These are phyloP conservation scores for Linum trigynum DNA, from an alignment of 345 rosid genomes.

Conservation along the genomic window DNA sequence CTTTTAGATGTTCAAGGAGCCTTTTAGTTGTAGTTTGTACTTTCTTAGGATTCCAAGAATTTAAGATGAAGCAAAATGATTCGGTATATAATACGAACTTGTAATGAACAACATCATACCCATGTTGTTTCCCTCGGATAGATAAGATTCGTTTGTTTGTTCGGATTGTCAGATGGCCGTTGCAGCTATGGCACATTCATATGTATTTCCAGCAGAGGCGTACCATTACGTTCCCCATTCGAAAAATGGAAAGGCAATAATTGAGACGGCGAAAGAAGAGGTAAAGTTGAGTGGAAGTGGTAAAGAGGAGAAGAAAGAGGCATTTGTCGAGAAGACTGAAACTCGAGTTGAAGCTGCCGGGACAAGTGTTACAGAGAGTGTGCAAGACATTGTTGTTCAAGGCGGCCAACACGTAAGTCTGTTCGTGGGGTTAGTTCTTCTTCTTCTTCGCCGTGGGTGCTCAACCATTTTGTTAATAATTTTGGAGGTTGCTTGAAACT, in stretches of 20 bases:
- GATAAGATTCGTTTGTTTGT: neutral
- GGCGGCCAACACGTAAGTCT: slow-evolving; percentile 64
- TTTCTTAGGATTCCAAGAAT: neutral
- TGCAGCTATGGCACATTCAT: slow-evolving; percentile 72
- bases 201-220: slow-evolving; percentile 62
- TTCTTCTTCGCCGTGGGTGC: neutral
- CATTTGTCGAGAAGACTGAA: slow-evolving; percentile 36
- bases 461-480: neutral
- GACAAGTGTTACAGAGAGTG: slow-evolving; percentile 67
- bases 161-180: slow-evolving; percentile 55
- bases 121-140: neutral
- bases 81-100: neutral
- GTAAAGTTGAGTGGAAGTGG: slow-evolving; percentile 30
- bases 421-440: neutral
- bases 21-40: neutral
- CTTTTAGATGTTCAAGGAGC: too few relatives aligned
- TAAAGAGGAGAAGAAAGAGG: slow-evolving; percentile 15
- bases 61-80: neutral
- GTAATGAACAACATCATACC: neutral
- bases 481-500: neutral
- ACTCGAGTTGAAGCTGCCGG: slow-evolving; percentile 57
- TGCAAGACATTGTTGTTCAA: slow-evolving; percentile 72
- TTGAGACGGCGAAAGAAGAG: slow-evolving; percentile 34
- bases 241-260: slow-evolving; percentile 25
- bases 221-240: slow-evolving; percentile 36